Conservation (phyloP, 1,284 basidiomycete species). For the Crepidotus sp. region DNA sequence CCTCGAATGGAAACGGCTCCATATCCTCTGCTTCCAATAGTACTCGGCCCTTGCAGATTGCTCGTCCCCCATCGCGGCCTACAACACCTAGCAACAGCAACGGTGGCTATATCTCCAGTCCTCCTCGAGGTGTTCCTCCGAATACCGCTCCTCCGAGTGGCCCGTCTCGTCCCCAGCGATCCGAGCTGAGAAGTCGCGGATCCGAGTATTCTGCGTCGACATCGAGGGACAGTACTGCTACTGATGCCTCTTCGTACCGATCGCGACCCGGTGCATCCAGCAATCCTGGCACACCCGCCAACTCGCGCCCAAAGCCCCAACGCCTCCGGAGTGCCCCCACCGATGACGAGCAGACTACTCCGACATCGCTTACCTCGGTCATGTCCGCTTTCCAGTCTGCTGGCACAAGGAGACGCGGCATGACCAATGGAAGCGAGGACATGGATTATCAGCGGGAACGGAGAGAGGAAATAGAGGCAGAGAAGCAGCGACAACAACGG, state of each 20-base stretch:
- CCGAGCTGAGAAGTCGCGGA: slow-evolving; percentile 40
- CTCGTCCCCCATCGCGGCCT: slow-evolving; percentile 36
- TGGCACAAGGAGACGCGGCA: slow-evolving; percentile 46
- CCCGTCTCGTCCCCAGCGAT: slow-evolving; percentile 49
- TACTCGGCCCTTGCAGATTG: slow-evolving; percentile 48
- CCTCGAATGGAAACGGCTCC: slow-evolving; percentile 28
- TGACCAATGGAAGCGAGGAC: slow-evolving; percentile 43
- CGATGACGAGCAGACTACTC: slow-evolving; percentile 35
- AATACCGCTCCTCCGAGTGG: slow-evolving; percentile 36
- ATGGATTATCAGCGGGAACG: slow-evolving; percentile 44
- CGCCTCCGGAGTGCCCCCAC: slow-evolving; percentile 28
- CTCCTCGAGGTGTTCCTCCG: slow-evolving; percentile 27
- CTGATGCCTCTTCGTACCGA: slow-evolving; percentile 19
- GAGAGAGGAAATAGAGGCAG: slow-evolving; percentile 48
- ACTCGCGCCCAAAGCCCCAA: slow-evolving; percentile 26
- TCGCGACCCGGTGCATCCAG: slow-evolving; percentile 22
- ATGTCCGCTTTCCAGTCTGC: slow-evolving; percentile 62
- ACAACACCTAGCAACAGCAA: slow-evolving; percentile 37
- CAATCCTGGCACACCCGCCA: slow-evolving; percentile 20
- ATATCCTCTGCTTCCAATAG: slow-evolving; percentile 22
- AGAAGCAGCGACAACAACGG: slow-evolving; percentile 51
- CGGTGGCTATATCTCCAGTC: slow-evolving; percentile 24
- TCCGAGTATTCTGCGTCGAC: slow-evolving; percentile 32
- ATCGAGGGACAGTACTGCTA: slow-evolving; percentile 16
- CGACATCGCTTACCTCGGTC: slow-evolving; percentile 42